These are phyloP conservation scores for Aspergillus fischeri DNA, from an alignment of 2,329 filamentous ascomycete genomes.

Conservation along the genomic window DNA sequence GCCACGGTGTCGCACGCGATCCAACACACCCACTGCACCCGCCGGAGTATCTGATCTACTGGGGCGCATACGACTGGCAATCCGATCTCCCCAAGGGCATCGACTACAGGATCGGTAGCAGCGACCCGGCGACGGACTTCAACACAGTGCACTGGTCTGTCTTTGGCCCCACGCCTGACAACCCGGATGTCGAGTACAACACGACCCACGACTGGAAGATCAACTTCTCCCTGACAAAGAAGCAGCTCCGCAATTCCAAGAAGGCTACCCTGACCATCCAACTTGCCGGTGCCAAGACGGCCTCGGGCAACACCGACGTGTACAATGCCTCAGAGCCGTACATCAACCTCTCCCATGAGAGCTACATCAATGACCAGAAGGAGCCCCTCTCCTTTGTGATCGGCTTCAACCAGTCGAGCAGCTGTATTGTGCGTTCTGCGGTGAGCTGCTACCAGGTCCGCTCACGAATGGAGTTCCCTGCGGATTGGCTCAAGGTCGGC, in stretches of 20 bases:
- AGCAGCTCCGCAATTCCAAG: conserved; percentile 40
- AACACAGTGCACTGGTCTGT: conserved; percentile 66
- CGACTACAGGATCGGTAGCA: conserved; percentile 54
- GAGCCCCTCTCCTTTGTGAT: conserved; percentile 21
- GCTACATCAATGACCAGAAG: conserved; percentile 44
- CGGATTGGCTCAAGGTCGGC: conserved; percentile 46
- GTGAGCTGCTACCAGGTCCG: conserved; percentile 60
- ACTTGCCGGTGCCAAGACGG: conserved; percentile 59
- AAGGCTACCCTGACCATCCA: conserved; percentile 60
- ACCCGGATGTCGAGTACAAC: conserved; percentile 39
- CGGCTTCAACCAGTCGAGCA: conserved; percentile 53
- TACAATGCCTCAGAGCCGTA: conserved; percentile 53
- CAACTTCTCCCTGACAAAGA: conserved; percentile 46
- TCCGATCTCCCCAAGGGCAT: conserved; percentile 58
- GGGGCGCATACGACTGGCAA: conserved; percentile 56
- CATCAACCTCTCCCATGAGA: conserved; percentile 51
- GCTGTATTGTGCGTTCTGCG: conserved; percentile 58
- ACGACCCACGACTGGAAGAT: conserved; percentile 57
- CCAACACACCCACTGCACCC: conserved; percentile 48
- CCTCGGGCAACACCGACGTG: conserved; percentile 58
- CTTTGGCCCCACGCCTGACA: conserved; percentile 46
- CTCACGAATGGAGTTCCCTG: conserved; percentile 58
- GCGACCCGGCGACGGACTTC: conserved; percentile 47
- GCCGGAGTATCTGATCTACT: conserved; percentile 60
- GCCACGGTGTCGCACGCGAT: conserved; percentile 53